A percentile compares a stretch with the other conserved stretches of the same genome.
phyloP scores from a whole-genome alignment of 371 early-diverging fungal genomes.

The Mortierella sp. region DNA sequence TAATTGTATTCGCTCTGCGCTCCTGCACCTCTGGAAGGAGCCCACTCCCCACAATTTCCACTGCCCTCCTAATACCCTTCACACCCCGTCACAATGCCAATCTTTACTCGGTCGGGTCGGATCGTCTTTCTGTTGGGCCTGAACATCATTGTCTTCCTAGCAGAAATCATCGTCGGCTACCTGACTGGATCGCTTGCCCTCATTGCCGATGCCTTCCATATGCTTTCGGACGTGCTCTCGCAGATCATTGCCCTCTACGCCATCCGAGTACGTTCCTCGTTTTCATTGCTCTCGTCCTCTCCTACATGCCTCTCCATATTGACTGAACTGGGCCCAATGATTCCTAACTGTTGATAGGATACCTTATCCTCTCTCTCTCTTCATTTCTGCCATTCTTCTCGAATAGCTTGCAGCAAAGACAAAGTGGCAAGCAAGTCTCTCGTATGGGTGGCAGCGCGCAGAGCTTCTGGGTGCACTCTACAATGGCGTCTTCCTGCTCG shows the following conservation, averaged over 20 bases:
- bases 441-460: constrained; percentile 93
- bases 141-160: constrained; percentile 75
- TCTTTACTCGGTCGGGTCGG: constrained; percentile 46
- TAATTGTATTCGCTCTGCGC: neutral
- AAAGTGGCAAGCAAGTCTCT: constrained; percentile 68
- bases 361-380: constrained; percentile 1
- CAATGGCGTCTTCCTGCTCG: constrained; percentile 90
- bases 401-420: constrained; percentile 57
- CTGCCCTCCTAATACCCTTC: neutral
- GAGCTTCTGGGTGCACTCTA: constrained; percentile 93
- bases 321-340: too few species aligned
- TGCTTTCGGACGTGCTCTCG: constrained; percentile 87
- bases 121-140: constrained; percentile 72
- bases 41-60: neutral
- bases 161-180: constrained; percentile 85
- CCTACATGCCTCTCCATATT: neutral
- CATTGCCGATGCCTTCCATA: constrained; percentile 95
- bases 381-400: neutral
- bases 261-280: constrained; percentile 64
- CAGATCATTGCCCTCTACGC: constrained; percentile 89
- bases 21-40: neutral
- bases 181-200: constrained; percentile 83
- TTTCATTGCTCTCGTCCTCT: neutral
- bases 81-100: constrained; percentile 14
- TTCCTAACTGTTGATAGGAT: too few species aligned